These are phyloP conservation scores for Kwoniella heveanensis DNA, from an alignment of 768 basidiomycete genomes.

Conservation along the genomic window DNA sequence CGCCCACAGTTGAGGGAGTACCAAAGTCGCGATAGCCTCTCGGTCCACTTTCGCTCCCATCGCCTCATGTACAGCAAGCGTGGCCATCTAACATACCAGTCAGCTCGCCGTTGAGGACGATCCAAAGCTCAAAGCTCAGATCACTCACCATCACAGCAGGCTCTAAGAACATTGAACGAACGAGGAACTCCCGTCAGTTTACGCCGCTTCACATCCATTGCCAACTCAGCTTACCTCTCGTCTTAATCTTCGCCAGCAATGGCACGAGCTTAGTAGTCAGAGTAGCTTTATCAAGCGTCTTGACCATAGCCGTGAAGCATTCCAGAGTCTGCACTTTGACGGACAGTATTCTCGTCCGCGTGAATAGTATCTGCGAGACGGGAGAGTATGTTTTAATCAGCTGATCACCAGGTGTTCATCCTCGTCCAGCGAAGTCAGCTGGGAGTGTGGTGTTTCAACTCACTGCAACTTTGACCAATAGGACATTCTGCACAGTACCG, in stretches of 20 bases:
- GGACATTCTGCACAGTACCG: constrained; percentile 83
- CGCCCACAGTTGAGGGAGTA: constrained; percentile 88
- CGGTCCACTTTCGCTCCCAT: constrained; percentile 95
- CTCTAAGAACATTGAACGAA: constrained; percentile 58
- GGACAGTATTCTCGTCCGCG: constrained; percentile 81
- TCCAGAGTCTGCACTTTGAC: constrained; percentile 72
- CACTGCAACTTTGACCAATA: constrained; percentile 92
- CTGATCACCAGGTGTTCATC: no score
- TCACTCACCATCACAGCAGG: constrained; percentile 82
- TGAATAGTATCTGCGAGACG: constrained; percentile 78
- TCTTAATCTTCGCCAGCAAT: constrained; percentile 87
- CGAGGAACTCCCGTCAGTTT: background rate
- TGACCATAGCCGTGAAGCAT: constrained; percentile 54
- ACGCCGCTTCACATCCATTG: background rate
- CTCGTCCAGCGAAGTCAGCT: no score
- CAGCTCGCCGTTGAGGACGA: no score
- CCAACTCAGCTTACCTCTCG: constrained; percentile 61
- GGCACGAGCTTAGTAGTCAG: constrained; percentile 95
- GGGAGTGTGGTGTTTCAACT: no score
- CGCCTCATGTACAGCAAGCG: constrained; percentile 85
- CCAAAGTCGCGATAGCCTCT: constrained; percentile 84
- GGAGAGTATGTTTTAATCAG: constrained; percentile 3
- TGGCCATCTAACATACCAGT: no score
- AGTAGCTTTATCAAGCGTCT: constrained; percentile 60
- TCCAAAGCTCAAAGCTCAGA: no score